Percentiles rank a stretch among this genome's conserved stretches.
These are phyloP conservation scores for Globisporangium rhizosaccharum DNA, from an alignment of 352 stramenopile species.

Conservation along the genomic window DNA sequence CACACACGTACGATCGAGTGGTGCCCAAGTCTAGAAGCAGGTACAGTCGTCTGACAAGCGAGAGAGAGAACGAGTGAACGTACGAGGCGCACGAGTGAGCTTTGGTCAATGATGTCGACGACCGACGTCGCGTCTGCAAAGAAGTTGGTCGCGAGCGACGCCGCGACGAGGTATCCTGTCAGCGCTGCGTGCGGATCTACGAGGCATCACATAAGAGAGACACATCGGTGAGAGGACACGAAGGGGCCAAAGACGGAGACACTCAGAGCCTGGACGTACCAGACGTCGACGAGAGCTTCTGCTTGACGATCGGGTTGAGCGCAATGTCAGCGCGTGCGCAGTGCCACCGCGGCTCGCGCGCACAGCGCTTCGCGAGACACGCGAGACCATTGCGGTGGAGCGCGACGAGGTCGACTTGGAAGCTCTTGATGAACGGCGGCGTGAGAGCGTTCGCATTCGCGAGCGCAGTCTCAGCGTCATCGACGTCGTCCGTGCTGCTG, in stretches of 20 bases:
- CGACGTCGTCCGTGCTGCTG: slow-evolving; percentile 1
- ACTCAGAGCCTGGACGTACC: slow-evolving; percentile 23
- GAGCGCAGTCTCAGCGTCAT: slow-evolving; percentile 8
- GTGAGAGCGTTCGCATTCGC: slow-evolving; percentile 26
- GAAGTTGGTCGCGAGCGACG: slow-evolving; percentile 77
- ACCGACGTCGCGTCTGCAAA: slow-evolving; percentile 68
- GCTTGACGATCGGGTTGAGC: slow-evolving; percentile 65
- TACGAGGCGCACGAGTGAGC: slow-evolving; percentile 77
- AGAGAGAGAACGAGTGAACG: slow-evolving; percentile 3
- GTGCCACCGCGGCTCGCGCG: slow-evolving; percentile 76
- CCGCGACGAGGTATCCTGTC: slow-evolving; percentile 67
- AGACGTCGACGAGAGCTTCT: slow-evolving; percentile 53
- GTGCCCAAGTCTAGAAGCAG: too few species aligned
- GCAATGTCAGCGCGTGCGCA: slow-evolving; percentile 63
- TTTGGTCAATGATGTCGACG: slow-evolving; percentile 79
- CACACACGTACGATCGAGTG: background rate
- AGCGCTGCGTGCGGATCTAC: slow-evolving; percentile 63
- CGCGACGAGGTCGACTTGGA: slow-evolving; percentile 49
- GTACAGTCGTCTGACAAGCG: background rate
- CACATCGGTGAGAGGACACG: background rate
- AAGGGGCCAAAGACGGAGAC: too few species aligned
- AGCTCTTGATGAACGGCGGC: slow-evolving; percentile 43
- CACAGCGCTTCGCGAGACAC: slow-evolving; percentile 47
- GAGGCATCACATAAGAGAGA: background rate
- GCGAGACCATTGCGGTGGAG: slow-evolving; percentile 50